These are phyloP conservation scores for Artemisia princeps DNA, from an alignment of 140 eudicot genomes.

Conservation along the genomic window DNA sequence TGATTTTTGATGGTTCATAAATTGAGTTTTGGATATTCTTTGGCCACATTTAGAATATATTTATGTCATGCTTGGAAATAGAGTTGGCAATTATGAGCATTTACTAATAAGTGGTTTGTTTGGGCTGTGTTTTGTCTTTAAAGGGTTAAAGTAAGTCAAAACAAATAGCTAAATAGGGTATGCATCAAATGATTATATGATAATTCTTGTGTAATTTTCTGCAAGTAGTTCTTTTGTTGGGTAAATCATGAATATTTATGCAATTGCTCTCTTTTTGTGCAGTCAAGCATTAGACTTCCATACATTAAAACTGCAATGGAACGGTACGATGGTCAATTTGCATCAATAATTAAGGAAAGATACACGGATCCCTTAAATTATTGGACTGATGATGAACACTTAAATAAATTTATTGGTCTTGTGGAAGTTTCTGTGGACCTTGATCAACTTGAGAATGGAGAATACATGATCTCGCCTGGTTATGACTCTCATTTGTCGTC, in stretches of 20 bases:
- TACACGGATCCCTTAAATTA: constrained; percentile 43
- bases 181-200: not conserved
- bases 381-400: constrained; percentile 64
- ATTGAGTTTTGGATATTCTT: constrained; percentile 11
- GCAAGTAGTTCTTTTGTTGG: not conserved
- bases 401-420: constrained; percentile 72
- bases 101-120: too few species aligned
- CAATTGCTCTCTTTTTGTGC: constrained; percentile 18
- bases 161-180: too few species aligned
- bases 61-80: not conserved
- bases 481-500: constrained; percentile 58
- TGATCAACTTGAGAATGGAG: constrained; percentile 95
- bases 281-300: constrained; percentile 90
- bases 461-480: constrained; percentile 81
- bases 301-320: constrained; percentile 69
- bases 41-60: not conserved
- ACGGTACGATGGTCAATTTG: constrained; percentile 69
- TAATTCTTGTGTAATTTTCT: not conserved
- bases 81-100: too few species aligned
- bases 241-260: not conserved
- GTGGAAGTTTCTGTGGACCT: constrained; percentile 89
- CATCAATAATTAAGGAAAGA: constrained; percentile 55
- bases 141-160: too few species aligned
- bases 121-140: too few species aligned
- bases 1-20: not conserved